Base-by-base conservation (phyloP, 2,329 filamentous ascomycete species). In the Macrophomina phaseolina region DNA sequence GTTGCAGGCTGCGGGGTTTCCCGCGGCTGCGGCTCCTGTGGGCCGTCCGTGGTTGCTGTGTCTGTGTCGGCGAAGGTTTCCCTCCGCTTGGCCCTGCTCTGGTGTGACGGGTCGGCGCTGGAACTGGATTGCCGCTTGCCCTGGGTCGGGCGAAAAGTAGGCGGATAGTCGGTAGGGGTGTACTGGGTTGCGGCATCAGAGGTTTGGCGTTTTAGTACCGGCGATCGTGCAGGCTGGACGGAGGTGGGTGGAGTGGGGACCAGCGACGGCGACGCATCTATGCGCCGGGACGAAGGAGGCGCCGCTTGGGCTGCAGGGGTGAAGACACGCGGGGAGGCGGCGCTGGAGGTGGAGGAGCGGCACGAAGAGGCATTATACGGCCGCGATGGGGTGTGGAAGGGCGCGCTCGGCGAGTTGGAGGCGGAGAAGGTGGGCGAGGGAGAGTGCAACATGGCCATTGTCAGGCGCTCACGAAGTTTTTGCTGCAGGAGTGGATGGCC, bases 121-220 rank as follows among this genome's bases (percentile, higher is more conserved):
- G 56, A 56, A 38, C 65, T 67, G 48, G 49, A 62, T 30, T 52
- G 48, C 48, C 65, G 42, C 56, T 67, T 67, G 36, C 56, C 58
- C 38, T 52, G 65, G 30, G 65, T 67, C 30, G 65, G 56, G 56
- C 55, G 58, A 40, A 46, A 60, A 64, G 83, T 82, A 68, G 82
- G 79, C 70, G 83, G 79, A 64, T 74, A 79, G 67, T 78, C 80
- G 66, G 82, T 79, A 52, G 83, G 84, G 51, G 83, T 84, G 74
- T 86, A 87, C 74, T 87, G 85, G 42, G 85, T 87, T 67, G 78
- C 81, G 40, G 79, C 80, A 79, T 86, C 83, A 67, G 80, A 79
- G 76, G 81, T 83, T 68, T 74, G 71, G 53, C 74, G 74, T 70
- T 73, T 75, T 40, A 42, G 46, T 46, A 63, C 42, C 49, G 64